phyloP scores from a whole-genome alignment of 1,139 yeast species.

The Arxiozyma bovina region DNA sequence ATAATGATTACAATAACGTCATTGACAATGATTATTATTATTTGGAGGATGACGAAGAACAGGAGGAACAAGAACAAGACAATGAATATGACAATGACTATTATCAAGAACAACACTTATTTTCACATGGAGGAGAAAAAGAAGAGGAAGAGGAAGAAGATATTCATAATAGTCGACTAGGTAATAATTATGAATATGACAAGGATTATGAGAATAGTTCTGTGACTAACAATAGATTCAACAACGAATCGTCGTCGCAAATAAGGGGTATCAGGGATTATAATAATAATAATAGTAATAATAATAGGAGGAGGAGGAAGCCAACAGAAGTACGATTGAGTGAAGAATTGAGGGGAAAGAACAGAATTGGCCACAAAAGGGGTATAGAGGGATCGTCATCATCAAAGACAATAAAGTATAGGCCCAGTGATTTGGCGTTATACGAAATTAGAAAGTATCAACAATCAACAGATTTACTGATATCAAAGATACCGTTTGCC shows the following conservation, averaged over 20 bases:
- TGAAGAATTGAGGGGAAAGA: not conserved
- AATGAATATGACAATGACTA: too few relatives aligned
- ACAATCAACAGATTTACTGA: conserved; percentile 63
- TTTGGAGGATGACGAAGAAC: not conserved
- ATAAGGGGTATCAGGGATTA: too few relatives aligned
- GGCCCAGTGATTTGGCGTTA: conserved; percentile 68
- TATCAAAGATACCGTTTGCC: conserved; percentile 87
- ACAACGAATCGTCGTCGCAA: too few relatives aligned
- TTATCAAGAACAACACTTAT: too few relatives aligned
- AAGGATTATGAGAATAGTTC: too few relatives aligned
- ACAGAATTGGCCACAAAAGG: conserved; percentile 6
- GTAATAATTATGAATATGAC: too few relatives aligned
- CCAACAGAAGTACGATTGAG: not conserved
- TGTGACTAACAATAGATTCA: too few relatives aligned
- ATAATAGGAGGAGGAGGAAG: too few relatives aligned
- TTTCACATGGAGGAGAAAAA: not conserved
- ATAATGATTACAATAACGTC: too few relatives aligned
- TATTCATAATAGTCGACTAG: not conserved
- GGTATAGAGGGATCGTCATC: not conserved
- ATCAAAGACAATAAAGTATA: conserved; percentile 33
- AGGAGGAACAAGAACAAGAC: too few relatives aligned
- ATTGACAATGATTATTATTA: too few relatives aligned
- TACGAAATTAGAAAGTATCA: conserved; percentile 76
- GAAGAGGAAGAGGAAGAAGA: not conserved
- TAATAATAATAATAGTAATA: too few relatives aligned